Conservation (phyloP, 176 grass and related monocot genomes). For the Triticum turgidum region DNA sequence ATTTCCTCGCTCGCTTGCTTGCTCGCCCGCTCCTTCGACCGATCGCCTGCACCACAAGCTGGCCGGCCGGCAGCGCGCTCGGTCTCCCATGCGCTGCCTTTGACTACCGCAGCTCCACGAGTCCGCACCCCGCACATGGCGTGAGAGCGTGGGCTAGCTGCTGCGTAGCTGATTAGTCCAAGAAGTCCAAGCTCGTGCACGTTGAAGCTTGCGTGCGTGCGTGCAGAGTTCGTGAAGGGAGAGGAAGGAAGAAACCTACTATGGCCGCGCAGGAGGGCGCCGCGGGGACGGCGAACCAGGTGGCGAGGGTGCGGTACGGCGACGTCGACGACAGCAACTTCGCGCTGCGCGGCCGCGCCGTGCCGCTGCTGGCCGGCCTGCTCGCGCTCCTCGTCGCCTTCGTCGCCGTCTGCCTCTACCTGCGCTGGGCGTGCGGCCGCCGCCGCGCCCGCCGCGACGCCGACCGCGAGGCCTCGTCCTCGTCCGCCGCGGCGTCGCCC, state of each 20-base stretch:
- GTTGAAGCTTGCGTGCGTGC: not conserved
- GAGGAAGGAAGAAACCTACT: not conserved
- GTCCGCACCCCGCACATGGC: not conserved
- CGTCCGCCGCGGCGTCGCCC: not conserved
- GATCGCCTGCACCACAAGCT: not conserved
- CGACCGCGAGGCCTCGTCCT: not conserved
- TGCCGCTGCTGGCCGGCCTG: conserved; percentile 38
- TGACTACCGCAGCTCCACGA: not conserved
- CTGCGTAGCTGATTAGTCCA: not conserved
- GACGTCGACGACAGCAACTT: conserved; percentile 65
- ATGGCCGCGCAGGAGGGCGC: conserved; percentile 53
- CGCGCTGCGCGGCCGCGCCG: conserved; percentile 36
- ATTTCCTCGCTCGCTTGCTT: conserved; percentile 6
- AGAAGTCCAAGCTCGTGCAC: not conserved
- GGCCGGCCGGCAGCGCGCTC: not conserved
- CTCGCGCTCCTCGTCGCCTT: conserved; percentile 23
- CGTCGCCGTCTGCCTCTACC: conserved; percentile 47
- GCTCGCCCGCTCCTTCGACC: not conserved
- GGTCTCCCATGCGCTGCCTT: not conserved
- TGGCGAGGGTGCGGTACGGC: conserved; percentile 41
- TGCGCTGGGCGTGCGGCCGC: conserved; percentile 37
- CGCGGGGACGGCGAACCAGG: conserved; percentile 20
- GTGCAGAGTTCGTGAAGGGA: not conserved
- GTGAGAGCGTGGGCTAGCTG: not conserved
- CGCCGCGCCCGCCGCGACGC: conserved; percentile 14